These are phyloP conservation scores for Metschnikowia picachoensis DNA, from an alignment of 805 yeast species.

Conservation along the genomic window DNA sequence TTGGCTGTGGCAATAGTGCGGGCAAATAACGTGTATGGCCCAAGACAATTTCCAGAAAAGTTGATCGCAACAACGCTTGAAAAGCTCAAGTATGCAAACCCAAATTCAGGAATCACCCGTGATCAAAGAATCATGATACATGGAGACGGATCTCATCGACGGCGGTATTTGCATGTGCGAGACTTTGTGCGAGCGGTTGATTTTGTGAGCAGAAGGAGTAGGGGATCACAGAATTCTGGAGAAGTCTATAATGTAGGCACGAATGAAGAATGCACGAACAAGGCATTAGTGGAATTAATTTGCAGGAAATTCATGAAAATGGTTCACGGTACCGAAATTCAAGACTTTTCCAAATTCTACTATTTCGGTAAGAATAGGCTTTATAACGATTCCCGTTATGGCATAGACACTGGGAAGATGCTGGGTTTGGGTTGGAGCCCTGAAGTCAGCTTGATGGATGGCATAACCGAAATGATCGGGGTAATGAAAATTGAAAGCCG, in stretches of 20 bases:
- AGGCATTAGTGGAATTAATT: constrained; percentile 21
- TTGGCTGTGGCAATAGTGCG: constrained; percentile 42
- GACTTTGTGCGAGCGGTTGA: constrained; percentile 42
- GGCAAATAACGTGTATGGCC: constrained; percentile 52
- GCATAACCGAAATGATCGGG: constrained; percentile 10
- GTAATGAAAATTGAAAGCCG: background rate
- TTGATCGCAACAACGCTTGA: constrained; percentile 34
- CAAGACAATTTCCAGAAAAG: constrained; percentile 52
- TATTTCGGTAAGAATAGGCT: constrained; percentile 27
- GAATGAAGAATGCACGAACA: constrained; percentile 12
- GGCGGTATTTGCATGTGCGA: constrained; percentile 43
- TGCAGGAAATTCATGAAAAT: constrained; percentile 13
- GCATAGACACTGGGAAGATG: constrained; percentile 23
- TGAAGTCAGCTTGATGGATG: constrained; percentile 18
- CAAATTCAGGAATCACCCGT: background rate
- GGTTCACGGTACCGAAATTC: background rate
- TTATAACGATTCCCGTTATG: constrained; percentile 32
- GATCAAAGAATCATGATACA: constrained; percentile 36
- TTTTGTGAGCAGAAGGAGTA: constrained; percentile 19
- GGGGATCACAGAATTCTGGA: constrained; percentile 12
- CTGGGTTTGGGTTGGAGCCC: constrained; percentile 32
- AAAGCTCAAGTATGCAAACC: constrained; percentile 4
- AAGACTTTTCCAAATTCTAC: constrained; percentile 15
- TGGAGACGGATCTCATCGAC: constrained; percentile 42
- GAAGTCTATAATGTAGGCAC: constrained; percentile 25